Conservation (phyloP, 139 green algal genomes). For the Chlamydomonas sphaeroides region DNA sequence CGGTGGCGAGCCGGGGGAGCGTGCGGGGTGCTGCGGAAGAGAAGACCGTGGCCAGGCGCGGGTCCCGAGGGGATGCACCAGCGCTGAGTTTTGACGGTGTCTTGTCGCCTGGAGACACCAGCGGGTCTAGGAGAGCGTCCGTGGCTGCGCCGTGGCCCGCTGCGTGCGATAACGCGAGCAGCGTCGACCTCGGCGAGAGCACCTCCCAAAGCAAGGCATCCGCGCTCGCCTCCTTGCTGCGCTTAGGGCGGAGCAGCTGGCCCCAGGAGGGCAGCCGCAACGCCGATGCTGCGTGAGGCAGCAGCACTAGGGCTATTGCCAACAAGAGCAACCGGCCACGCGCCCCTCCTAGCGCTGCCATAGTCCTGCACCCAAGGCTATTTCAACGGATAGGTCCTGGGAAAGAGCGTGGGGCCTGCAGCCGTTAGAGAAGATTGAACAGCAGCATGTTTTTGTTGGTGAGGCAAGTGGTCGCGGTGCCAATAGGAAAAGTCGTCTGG, state of each 20-base stretch:
- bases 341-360: too few species aligned
- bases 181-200: neutral
- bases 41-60: slow-evolving; percentile 20
- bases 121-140: too few species aligned
- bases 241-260: neutral
- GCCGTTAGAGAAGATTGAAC: too few species aligned
- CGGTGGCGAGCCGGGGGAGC: slow-evolving; percentile 3
- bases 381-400: too few species aligned
- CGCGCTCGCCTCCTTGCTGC: neutral
- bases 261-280: neutral
- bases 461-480: too few species aligned
- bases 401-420: too few species aligned
- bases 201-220: neutral
- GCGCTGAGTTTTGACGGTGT: neutral
- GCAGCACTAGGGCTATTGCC: neutral
- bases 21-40: neutral
- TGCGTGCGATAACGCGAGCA: neutral
- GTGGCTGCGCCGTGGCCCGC: too few species aligned
- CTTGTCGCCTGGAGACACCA: neutral
- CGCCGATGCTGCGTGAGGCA: neutral
- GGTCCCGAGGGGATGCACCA: neutral
- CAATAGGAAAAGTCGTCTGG: too few species aligned
- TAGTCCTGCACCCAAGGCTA: too few species aligned
- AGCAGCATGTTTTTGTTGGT: too few species aligned
- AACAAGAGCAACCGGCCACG: neutral